Percentiles rank a stretch among this genome's conserved stretches.
phyloP scores from a whole-genome alignment of 2,329 filamentous ascomycete species.

The Parasarocladium wereldwijsianum region DNA sequence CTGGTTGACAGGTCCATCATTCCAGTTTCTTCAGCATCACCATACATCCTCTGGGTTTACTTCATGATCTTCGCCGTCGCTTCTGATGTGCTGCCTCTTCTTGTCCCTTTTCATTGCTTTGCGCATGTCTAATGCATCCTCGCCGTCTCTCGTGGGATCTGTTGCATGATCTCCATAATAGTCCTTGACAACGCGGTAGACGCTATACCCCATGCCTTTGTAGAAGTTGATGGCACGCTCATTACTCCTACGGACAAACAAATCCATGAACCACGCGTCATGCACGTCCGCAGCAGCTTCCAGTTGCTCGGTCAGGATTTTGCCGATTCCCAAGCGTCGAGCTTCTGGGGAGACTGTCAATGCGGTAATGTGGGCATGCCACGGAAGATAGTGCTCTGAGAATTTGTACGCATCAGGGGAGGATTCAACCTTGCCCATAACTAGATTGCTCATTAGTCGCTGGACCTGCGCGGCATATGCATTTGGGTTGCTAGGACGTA shows the following conservation, averaged over 20 bases:
- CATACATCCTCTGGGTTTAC: slow-evolving; percentile 81
- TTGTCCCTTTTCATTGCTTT: slow-evolving; percentile 76
- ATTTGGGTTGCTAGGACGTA: slow-evolving; percentile 28
- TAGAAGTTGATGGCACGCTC: slow-evolving; percentile 79
- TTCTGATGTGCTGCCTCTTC: slow-evolving; percentile 59
- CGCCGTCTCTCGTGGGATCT: slow-evolving; percentile 45
- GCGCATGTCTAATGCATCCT: slow-evolving; percentile 95
- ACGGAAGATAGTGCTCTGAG: slow-evolving; percentile 90
- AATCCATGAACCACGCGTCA: slow-evolving; percentile 85
- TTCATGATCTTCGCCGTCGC: slow-evolving; percentile 63
- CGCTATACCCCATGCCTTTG: slow-evolving; percentile 77
- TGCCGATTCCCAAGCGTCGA: slow-evolving; percentile 74
- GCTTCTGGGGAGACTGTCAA: slow-evolving; percentile 82
- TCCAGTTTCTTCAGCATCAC: too few relatives aligned
- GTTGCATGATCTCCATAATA: slow-evolving; percentile 83
- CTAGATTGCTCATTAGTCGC: slow-evolving; percentile 36
- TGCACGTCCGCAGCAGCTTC: slow-evolving; percentile 72
- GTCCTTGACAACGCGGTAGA: slow-evolving; percentile 75
- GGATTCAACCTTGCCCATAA: slow-evolving; percentile 93
- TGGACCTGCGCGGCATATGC: too few relatives aligned
- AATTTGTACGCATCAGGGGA: slow-evolving; percentile 60
- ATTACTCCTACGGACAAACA: slow-evolving; percentile 87
- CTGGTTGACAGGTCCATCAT: too few relatives aligned
- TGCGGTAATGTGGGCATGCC: slow-evolving; percentile 96
- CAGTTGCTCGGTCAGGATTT: slow-evolving; percentile 64